Conservation (phyloP, 1,139 yeast species). For the Debaryomyces fabryi region DNA sequence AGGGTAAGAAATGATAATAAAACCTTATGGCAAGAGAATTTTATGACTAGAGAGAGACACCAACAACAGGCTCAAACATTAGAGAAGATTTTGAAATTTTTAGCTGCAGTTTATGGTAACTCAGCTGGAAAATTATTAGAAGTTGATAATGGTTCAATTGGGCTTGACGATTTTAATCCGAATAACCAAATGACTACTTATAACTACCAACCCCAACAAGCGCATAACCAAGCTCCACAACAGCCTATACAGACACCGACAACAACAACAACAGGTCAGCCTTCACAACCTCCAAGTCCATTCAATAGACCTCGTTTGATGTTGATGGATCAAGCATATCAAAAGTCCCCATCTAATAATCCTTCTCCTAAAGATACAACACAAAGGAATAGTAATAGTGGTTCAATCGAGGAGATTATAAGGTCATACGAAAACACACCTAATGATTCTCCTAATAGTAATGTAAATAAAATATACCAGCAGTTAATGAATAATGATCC, state of each 20-base stretch:
- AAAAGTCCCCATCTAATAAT: slow-evolving; percentile 18
- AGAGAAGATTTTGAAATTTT: slow-evolving; percentile 82
- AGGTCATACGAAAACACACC: slow-evolving; percentile 33
- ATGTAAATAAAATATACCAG: slow-evolving; percentile 35
- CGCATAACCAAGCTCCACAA: slow-evolving; percentile 13
- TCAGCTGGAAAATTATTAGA: slow-evolving; percentile 52
- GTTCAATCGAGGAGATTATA: slow-evolving; percentile 42
- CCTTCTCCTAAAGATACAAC: slow-evolving; percentile 9
- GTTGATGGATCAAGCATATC: slow-evolving; percentile 46
- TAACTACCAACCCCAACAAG: slow-evolving; percentile 13
- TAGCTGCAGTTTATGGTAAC: slow-evolving; percentile 83
- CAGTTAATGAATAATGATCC: slow-evolving; percentile 34
- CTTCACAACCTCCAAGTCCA: slow-evolving; percentile 23
- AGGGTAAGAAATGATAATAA: slow-evolving; percentile 87
- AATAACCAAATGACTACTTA: slow-evolving; percentile 24
- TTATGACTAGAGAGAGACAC: slow-evolving; percentile 79
- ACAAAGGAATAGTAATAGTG: slow-evolving; percentile 15
- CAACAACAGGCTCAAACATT: slow-evolving; percentile 84
- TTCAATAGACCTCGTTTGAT: slow-evolving; percentile 41
- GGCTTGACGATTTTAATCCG: slow-evolving; percentile 10
- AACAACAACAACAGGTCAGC: slow-evolving; percentile 2
- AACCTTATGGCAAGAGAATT: slow-evolving; percentile 87
- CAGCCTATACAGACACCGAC: slow-evolving; percentile 11
- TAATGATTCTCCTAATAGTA: slow-evolving; percentile 14
- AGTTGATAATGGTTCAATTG: slow-evolving; percentile 27